Evolutionary conservation across 371 early-diverging fungal genomes (phyloP), one percentile per base, ranked within the genome.

Genomic region (Catenaria anguillulae): DNA sequence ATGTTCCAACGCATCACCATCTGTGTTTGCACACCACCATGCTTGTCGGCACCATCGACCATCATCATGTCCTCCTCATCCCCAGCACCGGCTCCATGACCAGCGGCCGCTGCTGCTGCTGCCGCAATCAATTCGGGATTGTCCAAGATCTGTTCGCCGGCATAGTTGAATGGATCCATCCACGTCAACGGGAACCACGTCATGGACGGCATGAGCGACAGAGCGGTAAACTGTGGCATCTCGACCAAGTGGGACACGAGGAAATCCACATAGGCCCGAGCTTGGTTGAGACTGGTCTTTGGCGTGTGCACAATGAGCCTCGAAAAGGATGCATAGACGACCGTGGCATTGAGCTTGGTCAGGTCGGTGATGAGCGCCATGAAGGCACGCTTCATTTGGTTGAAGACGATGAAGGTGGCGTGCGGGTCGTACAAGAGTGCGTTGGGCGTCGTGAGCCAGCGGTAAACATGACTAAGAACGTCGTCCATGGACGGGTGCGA

Each of bases 81-180:
- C n/a, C n/a, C n/a, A n/a, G n/a, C n/a, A n/a, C n/a, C n/a, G n/a
- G n/a, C n/a, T n/a, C n/a, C n/a, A n/a, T n/a, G n/a, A n/a, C n/a
- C n/a, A n/a, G n/a, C n/a, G n/a, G n/a, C n/a, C n/a, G n/a, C n/a
- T n/a, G n/a, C n/a, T n/a, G n/a, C n/a, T n/a, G n/a, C n/a, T n/a
- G n/a, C n/a, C n/a, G n/a, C n/a, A 19, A 63, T 54, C 19, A 60
- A 61, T 17, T 60, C 60, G 15, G 59, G 54, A 26, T 65, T 68
- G 1, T 62, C 46, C 34, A 64, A 68, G 1, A 43, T 60, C 37
- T 67, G 68, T 34, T 92, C 72, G 5, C 95, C 92, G 31, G 89
- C 93, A 71, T 80, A 89, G 70, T 97, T 97, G 67, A 79, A 79
- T 55, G 80, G 75, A 67, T 95, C 92, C 89, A 93, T 87, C 96